Percentiles rank a stretch among this genome's conserved stretches.
phyloP scores from a whole-genome alignment of 306 rosid genomes.

The Vigna radiata region DNA sequence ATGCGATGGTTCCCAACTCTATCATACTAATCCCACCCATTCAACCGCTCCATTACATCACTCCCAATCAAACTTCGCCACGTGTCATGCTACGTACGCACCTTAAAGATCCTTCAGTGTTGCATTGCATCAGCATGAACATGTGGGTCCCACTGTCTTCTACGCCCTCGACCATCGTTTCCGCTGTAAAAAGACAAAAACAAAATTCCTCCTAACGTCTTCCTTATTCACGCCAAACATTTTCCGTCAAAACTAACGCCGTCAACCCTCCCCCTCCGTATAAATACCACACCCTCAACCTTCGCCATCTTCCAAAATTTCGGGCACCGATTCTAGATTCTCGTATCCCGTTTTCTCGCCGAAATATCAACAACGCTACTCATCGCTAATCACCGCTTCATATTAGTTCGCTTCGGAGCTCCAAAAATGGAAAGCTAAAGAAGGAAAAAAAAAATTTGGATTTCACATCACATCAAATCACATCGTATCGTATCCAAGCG shows the following conservation, averaged over 20 bases:
- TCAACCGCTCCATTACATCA: neutral
- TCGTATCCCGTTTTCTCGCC: slow-evolving; percentile 22
- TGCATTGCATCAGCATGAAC: slow-evolving; percentile 55
- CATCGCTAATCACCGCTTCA: neutral
- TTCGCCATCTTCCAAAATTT: slow-evolving; percentile 8
- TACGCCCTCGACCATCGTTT: slow-evolving; percentile 60
- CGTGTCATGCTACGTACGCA: slow-evolving; percentile 41
- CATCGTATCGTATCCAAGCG: neutral
- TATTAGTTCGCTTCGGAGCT: slow-evolving; percentile 5
- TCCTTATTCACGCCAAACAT: slow-evolving; percentile 36
- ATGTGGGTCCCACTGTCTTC: slow-evolving; percentile 72
- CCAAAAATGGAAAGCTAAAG: slow-evolving; percentile 30
- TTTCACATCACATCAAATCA: neutral
- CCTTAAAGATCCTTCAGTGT: slow-evolving; percentile 39
- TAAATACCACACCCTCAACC: slow-evolving; percentile 52
- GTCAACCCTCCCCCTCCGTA: slow-evolving; percentile 35
- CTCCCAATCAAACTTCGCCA: slow-evolving; percentile 39
- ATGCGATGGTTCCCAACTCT: slow-evolving; percentile 39
- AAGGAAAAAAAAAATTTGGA: neutral
- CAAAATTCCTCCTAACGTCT: slow-evolving; percentile 44
- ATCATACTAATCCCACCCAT: slow-evolving; percentile 6
- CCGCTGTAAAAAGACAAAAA: slow-evolving; percentile 40
- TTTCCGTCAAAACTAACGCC: slow-evolving; percentile 66
- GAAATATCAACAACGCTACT: slow-evolving; percentile 22
- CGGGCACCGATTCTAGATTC: slow-evolving; percentile 34